These are phyloP conservation scores for Leccinellum luteum DNA, from an alignment of 768 basidiomycete species.

Conservation along the genomic window DNA sequence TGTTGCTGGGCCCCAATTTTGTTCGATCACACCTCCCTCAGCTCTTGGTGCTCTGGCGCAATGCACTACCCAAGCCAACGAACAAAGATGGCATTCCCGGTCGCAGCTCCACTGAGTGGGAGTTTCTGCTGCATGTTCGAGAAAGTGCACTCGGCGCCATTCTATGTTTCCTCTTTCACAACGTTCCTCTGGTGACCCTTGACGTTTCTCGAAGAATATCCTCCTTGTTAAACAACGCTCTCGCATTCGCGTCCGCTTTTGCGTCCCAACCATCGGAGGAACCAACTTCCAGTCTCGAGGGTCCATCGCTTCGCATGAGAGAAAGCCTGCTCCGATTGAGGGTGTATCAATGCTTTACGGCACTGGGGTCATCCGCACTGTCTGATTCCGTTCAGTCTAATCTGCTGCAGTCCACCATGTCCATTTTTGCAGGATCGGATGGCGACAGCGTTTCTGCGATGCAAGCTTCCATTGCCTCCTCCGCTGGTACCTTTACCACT, in stretches of 20 bases:
- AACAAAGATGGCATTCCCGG: slow-evolving; percentile 74
- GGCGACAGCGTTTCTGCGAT: slow-evolving; percentile 78
- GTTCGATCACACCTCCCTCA: slow-evolving; percentile 93
- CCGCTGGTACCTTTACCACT: slow-evolving; percentile 75
- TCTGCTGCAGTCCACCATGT: slow-evolving; percentile 76
- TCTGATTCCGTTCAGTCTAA: slow-evolving; percentile 80
- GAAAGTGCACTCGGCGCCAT: slow-evolving; percentile 90
- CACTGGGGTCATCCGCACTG: slow-evolving; percentile 74
- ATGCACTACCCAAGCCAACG: slow-evolving; percentile 93
- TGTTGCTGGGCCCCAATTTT: slow-evolving; percentile 91
- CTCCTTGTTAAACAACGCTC: slow-evolving; percentile 82
- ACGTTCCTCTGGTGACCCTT: slow-evolving; percentile 76
- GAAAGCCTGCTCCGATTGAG: slow-evolving; percentile 83
- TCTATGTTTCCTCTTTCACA: slow-evolving; percentile 82
- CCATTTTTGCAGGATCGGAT: slow-evolving; percentile 85
- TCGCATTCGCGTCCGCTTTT: slow-evolving; percentile 88
- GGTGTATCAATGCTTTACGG: slow-evolving; percentile 86
- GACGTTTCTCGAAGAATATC: slow-evolving; percentile 90
- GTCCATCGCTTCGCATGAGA: slow-evolving; percentile 65
- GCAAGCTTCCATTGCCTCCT: slow-evolving; percentile 89
- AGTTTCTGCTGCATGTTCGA: slow-evolving; percentile 85
- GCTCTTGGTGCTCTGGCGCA: slow-evolving; percentile 93
- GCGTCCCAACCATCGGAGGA: slow-evolving; percentile 70
- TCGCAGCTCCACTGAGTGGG: slow-evolving; percentile 78
- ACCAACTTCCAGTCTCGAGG: slow-evolving; percentile 37